These are phyloP conservation scores for Cavenderia fasciculata DNA, from an alignment of 78 protist species.

Conservation along the genomic window DNA sequence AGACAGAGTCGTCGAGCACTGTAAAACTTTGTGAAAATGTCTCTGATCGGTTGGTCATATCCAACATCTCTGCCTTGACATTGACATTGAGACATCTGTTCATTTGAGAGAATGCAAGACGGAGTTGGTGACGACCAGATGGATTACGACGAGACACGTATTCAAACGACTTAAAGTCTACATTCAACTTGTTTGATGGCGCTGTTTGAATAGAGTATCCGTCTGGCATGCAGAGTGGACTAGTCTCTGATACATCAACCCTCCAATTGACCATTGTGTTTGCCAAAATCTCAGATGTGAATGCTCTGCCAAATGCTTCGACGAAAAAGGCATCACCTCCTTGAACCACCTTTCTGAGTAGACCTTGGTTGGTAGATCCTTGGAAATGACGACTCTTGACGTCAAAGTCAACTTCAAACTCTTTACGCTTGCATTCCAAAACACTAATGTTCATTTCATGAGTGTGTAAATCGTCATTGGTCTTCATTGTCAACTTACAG, in stretches of 20 bases:
- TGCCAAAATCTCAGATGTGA: conserved; percentile 23
- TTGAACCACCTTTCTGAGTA: neutral
- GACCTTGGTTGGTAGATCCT: too few species aligned
- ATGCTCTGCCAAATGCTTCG: neutral
- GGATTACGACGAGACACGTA: neutral
- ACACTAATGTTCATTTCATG: neutral
- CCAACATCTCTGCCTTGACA: neutral
- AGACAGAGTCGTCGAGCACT: neutral
- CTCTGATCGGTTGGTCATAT: conserved; percentile 16
- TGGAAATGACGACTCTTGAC: too few species aligned
- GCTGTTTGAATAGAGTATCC: neutral
- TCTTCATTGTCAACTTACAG: neutral
- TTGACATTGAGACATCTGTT: neutral
- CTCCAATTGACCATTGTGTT: conserved; percentile 44
- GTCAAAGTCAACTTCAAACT: neutral
- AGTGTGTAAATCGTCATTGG: neutral
- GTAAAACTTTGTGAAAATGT: neutral
- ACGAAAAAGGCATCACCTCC: conserved; percentile 7
- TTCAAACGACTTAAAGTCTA: neutral
- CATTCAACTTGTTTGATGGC: neutral
- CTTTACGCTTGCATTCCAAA: conserved; percentile 32
- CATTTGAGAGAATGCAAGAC: neutral
- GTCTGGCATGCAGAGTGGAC: neutral
- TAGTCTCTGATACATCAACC: neutral
- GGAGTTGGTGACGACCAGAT: conserved; percentile 31